Base-by-base conservation (phyloP, 1,284 basidiomycete genomes). In the Rhodotorula mucilaginosa region DNA sequence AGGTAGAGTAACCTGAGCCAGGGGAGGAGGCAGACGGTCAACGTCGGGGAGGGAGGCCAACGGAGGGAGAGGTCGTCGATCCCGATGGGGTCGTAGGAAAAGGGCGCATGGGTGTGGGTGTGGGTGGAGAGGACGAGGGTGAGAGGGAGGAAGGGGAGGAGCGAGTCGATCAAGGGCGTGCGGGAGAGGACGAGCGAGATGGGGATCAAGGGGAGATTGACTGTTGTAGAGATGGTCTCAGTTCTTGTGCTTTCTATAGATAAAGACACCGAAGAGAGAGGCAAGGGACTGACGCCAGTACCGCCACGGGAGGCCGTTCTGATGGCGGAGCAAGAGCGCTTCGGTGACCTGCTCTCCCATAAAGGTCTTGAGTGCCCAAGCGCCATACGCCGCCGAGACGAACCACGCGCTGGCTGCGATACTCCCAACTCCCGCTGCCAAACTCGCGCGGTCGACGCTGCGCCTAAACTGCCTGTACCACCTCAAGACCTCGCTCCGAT, bases 281-380 rank as follows among this genome's bases (percentile, higher is more conserved):
- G 26, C 26, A 63, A 56, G 5, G n/a, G 10, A 68, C 71, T 51
- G 52, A 71, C 68, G 48, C 65, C 68, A 76, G 39, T 72, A 70
- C 7, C 64, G 59, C 85, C 87, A 87, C 0, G 88, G 87, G 88
- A 90, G 89, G 59, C 87, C 86, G 58, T 82, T 81, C 4, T 86
- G 85, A 77, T 90, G 87, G 67, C 88, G 85, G 0, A 87, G 86
- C 19, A 91, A 80, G 29, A 90, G 81, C 31, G 87, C 76, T 62
- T 86, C 83, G 69, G 80, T 90, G 87, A 84, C 80, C 60, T 90
- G 87, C 75, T 84, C 66, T 7, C 68, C 74, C 63, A 91, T 82
- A 72, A 90, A 89, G 71, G 87, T 83, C 56, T 84, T 82, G 34
- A 91, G 80, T n/a, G 89, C 89, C 80, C 87, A 89, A 0, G 87